Percentiles rank a stretch among this genome's conserved stretches.
phyloP scores from a whole-genome alignment of 1,284 basidiomycete genomes.

The Phylloporus gajari region DNA sequence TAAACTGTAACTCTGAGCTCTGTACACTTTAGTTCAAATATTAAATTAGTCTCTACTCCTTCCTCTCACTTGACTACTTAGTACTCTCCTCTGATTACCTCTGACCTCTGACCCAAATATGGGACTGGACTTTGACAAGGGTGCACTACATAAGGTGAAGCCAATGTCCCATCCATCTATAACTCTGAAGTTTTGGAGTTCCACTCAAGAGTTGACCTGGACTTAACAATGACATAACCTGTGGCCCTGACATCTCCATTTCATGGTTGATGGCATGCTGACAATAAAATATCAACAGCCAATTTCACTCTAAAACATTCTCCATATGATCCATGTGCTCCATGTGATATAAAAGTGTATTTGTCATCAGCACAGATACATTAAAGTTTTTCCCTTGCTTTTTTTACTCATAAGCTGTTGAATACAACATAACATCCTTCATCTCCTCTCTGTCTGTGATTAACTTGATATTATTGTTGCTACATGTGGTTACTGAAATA shows the following conservation, averaged over 20 bases:
- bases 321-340: background rate
- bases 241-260: constrained; percentile 13
- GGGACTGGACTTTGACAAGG: too few species aligned
- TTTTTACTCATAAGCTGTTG: constrained; percentile 42
- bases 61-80: too few species aligned
- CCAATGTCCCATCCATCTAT: too few species aligned
- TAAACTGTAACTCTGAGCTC: too few species aligned
- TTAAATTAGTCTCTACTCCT: too few species aligned
- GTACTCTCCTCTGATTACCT: too few species aligned
- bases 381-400: constrained; percentile 38
- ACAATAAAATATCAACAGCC: constrained; percentile 4
- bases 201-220: too few species aligned
- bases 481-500: constrained; percentile 14
- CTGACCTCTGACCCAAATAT: too few species aligned
- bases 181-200: too few species aligned
- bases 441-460: constrained; percentile 42
- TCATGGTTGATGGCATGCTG: constrained; percentile 13
- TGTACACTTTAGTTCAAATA: too few species aligned
- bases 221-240: constrained; percentile 14
- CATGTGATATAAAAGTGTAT: constrained; percentile 4
- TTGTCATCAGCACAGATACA: constrained; percentile 13
- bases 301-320: background rate
- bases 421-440: constrained; percentile 37
- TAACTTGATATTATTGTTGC: constrained; percentile 46
- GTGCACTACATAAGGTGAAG: too few species aligned